A percentile compares a stretch with the other conserved stretches of the same genome.
Conservation (phyloP, 2,329 filamentous ascomycete genomes). For the Atkinsonella texensis region DNA sequence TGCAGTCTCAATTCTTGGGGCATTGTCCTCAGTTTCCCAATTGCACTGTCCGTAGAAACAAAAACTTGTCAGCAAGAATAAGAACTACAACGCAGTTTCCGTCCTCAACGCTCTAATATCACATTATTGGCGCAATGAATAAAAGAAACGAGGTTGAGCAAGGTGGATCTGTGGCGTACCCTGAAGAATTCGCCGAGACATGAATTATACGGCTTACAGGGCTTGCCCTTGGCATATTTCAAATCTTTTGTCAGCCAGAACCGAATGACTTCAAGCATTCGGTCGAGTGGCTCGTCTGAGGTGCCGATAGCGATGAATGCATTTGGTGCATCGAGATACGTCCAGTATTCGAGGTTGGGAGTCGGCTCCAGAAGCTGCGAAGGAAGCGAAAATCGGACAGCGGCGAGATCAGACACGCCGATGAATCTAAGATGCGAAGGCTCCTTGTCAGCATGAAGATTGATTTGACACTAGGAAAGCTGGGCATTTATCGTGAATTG, state of each 20-base stretch:
- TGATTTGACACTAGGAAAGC: not conserved
- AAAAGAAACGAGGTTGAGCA: not conserved
- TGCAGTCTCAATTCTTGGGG: conserved; percentile 49
- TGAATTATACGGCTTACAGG: conserved; percentile 98
- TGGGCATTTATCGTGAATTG: not conserved
- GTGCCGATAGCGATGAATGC: conserved; percentile 76
- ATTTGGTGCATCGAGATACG: conserved; percentile 90
- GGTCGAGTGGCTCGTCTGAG: conserved; percentile 79
- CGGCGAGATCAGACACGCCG: conserved; percentile 87
- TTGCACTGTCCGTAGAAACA: conserved; percentile 53
- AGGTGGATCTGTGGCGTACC: conserved; percentile 34
- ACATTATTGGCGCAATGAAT: conserved; percentile 8
- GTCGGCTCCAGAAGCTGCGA: conserved; percentile 92
- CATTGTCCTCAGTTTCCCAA: conserved; percentile 80
- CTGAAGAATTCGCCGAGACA: conserved; percentile 95
- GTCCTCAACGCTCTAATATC: not conserved
- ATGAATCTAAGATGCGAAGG: conserved; percentile 56
- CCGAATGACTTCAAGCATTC: conserved; percentile 86
- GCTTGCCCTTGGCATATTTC: conserved; percentile 97
- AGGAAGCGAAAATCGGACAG: conserved; percentile 90
- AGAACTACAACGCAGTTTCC: not conserved
- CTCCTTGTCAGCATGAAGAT: conserved; percentile 2
- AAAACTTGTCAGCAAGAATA: conserved; percentile 3
- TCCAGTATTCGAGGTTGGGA: conserved; percentile 98
- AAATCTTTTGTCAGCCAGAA: conserved; percentile 99